Conservation (phyloP, 352 stramenopile species). For the Phytophthora brassicae region DNA sequence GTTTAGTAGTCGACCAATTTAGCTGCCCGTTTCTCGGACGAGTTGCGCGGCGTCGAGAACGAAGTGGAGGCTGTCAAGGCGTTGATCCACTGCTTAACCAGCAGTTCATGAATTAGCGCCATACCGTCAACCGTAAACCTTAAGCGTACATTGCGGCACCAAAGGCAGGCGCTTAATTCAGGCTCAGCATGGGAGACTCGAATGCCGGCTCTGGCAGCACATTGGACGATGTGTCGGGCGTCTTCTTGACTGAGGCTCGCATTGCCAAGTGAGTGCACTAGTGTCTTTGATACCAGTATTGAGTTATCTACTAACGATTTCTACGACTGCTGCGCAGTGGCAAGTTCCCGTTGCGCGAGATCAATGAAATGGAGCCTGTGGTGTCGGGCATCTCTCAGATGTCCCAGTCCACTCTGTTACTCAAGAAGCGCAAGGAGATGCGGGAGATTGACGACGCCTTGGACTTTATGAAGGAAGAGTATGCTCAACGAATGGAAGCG, state of each 20-base stretch:
- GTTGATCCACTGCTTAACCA: neutral
- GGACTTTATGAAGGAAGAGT: conserved; percentile 94
- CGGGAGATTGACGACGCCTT: conserved; percentile 90
- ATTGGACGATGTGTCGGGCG: conserved; percentile 48
- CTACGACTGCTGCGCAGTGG: conserved; percentile 19
- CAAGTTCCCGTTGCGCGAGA: conserved; percentile 53
- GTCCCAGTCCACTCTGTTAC: conserved; percentile 87
- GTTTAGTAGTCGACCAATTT: too few species aligned
- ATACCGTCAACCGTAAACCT: neutral
- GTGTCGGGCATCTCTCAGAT: conserved; percentile 87
- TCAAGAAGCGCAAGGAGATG: conserved; percentile 94
- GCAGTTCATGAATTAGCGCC: conserved; percentile 16
- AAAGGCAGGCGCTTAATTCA: neutral
- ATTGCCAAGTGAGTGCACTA: conserved; percentile 48
- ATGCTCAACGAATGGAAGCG: conserved; percentile 85
- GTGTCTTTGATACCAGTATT: neutral
- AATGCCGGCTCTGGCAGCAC: conserved; percentile 30
- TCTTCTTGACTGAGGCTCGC: conserved; percentile 79
- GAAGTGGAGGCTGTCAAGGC: neutral
- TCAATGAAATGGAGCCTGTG: conserved; percentile 74
- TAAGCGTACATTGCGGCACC: too few species aligned
- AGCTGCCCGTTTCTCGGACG: conserved; percentile 14
- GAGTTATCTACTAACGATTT: conserved; percentile 1
- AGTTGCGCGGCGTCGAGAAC: conserved; percentile 1
- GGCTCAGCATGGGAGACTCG: conserved; percentile 22